Base-by-base conservation (phyloP, 176 grass and related monocot genomes). In the Thinopyrum elongatum region DNA sequence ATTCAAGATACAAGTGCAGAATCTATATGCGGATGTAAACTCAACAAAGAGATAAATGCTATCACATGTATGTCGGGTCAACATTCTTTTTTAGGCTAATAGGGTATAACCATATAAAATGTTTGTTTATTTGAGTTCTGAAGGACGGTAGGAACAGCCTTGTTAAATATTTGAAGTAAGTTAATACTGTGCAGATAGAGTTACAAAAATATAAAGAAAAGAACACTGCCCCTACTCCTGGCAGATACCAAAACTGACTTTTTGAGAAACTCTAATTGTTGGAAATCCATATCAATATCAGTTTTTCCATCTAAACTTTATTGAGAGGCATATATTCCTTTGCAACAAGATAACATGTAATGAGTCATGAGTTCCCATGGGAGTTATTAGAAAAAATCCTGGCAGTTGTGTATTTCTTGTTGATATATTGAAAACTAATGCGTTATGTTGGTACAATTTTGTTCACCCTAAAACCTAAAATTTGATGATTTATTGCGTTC, bases 391-490 rank as follows among this genome's bases (percentile, higher is more conserved):
- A 57, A 76, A 82, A 16, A 38, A 75, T 34, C 6, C 29, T 19
- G 15, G 11, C n/a, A 30, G 3, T 53, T 22, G 60, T 67, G 6
- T 14, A 65, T 80, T 83, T 84, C 9, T 64, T 74, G 9, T 55
- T 83, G 33, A 80, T 80, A 65, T 74, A 57, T 21, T 74, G 17
- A 84, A 79, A 86, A 68, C 22, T 64, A 35, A 76, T 47, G 36
- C 0, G 8, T 31, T 26, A 76, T 35, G 39, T 84, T 84, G 9
- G 21, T 76, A 84, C 21, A 2, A 64, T 34, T 26, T 8, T 17
- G 25, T 85, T 30, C 61, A 85, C n/a, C 22, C 30, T 79, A 86
- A 39, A 29, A 77, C 23, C 16, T 79, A 31, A 22, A 31, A 42
- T 69, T 58, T 12, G 22, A 55, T 78, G 65, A 25, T 70, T 42